Evolutionary conservation across 2,329 filamentous ascomycete genomes (phyloP), one percentile per base, ranked within the genome.

Genomic region (Colletotrichum melonis): DNA sequence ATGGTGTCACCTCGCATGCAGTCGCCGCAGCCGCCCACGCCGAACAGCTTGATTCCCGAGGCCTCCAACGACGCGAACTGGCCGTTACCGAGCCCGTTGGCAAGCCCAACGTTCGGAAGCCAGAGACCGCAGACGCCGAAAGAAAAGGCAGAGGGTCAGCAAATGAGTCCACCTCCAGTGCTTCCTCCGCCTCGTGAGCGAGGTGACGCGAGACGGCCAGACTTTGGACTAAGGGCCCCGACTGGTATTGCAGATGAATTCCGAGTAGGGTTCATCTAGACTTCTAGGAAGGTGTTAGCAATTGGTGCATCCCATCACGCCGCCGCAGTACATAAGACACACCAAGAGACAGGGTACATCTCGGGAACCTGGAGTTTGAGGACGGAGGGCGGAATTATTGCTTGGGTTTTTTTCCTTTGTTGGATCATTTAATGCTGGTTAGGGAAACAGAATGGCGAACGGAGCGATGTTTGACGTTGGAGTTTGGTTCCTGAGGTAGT

Each of bases 221-320:
- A 75, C 46, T 74, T 74, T 57, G 72, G 74, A 1, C 28, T 75
- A 38, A 66, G 74, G 7, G 74, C 72, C 26, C 74, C 74, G 12
- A 75, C 74, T 30, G 74, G 74, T 3, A 75, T 75, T 12, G 74
- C 74, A 30, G 74, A 75, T 32, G 74, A 75, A 46, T 75, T 75
- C 35, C 64, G 69, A 14, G 28, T 75, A n/a, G 72, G 72, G 2
- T 75, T 75, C 58, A 75, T 75, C 26, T 75, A 66, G 52, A 54
- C 9, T 32, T 38, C 7, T 9, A 19, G n/a, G 19, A 42, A 16
- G 22, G 9, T 2, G 5, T 38, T 16, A 49, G 28, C 16, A 52
- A 26, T 26, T 22, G 0, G 3, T n/a, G 42, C 42, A 49, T n/a
- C 19, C 19, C 42, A 11, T 49, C 42, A 49, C 6, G 42, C 6